Evolutionary conservation across 2,329 filamentous ascomycete genomes (phyloP).

Genomic region (Parastagonospora nodorum): DNA sequence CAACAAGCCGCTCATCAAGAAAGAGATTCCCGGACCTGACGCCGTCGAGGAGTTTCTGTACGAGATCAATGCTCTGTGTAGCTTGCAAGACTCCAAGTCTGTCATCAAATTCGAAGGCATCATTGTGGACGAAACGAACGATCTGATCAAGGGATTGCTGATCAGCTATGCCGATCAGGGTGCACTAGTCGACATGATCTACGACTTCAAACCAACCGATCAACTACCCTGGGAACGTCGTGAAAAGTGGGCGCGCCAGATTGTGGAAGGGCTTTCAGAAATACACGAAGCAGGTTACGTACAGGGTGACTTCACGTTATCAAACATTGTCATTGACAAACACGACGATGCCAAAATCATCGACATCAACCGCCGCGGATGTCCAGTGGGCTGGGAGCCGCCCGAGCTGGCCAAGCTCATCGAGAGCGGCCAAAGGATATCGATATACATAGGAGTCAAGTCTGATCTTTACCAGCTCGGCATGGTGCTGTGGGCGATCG

Average conservation of each 20-base stretch:
- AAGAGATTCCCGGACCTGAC: conserved; percentile 95
- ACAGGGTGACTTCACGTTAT: conserved; percentile 95
- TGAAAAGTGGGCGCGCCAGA: conserved; percentile 88
- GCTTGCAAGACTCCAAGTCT: conserved; percentile 71
- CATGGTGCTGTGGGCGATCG: conserved; percentile 95
- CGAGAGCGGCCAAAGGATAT: conserved; percentile 84
- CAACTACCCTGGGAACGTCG: conserved; percentile 71
- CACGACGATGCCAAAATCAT: conserved; percentile 92
- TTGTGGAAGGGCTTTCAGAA: conserved; percentile 84
- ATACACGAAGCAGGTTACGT: conserved; percentile 97
- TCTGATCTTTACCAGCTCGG: conserved; percentile 95
- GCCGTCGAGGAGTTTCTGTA: conserved; percentile 97
- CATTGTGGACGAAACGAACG: conserved; percentile 76
- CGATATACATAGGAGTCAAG: conserved; percentile 98
- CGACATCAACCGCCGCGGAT: conserved; percentile 96
- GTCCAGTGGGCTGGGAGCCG: conserved; percentile 96
- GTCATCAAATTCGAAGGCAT: conserved; percentile 89
- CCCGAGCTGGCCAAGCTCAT: conserved; percentile 87
- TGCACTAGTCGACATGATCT: conserved; percentile 87
- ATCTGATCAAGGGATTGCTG: conserved; percentile 82
- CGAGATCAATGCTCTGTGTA: conserved; percentile 92
- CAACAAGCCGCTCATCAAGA: conserved; percentile 82
- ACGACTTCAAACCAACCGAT: conserved; percentile 67
- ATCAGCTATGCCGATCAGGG: conserved; percentile 88
- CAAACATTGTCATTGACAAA: conserved; percentile 92